These are phyloP conservation scores for Aspergillus tamarii DNA, from an alignment of 2,329 filamentous ascomycete genomes.

Conservation along the genomic window DNA sequence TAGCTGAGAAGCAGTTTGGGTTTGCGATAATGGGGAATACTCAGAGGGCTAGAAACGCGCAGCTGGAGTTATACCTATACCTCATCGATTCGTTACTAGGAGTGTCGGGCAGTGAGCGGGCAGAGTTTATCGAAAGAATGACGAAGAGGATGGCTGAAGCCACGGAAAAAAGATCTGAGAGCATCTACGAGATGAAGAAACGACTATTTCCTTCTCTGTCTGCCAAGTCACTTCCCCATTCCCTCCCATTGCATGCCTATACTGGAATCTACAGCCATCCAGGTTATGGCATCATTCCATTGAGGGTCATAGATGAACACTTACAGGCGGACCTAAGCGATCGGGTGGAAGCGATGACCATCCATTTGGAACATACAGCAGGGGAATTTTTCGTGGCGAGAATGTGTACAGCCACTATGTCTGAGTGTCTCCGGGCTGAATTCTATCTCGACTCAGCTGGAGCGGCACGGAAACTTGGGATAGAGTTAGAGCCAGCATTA, in stretches of 20 bases:
- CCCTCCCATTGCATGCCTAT: conserved; percentile 20
- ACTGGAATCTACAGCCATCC: conserved; percentile 22
- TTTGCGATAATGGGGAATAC: conserved; percentile 31
- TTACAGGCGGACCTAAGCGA: conserved; percentile 19
- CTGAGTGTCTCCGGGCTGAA: conserved; percentile 9
- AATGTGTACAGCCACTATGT: neutral
- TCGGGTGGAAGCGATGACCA: conserved; percentile 6
- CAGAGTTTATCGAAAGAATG: conserved; percentile 8
- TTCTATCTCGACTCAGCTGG: conserved; percentile 21
- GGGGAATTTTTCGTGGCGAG: conserved; percentile 25
- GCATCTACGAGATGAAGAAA: conserved; percentile 5
- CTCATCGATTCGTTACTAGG: conserved; percentile 21
- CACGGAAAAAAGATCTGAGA: neutral
- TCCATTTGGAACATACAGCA: conserved; percentile 21
- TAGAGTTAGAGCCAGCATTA: conserved; percentile 20
- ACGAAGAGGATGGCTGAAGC: neutral
- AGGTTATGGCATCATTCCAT: conserved; percentile 7
- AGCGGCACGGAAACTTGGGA: conserved; percentile 9
- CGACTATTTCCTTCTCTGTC: conserved; percentile 19
- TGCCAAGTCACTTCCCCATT: conserved; percentile 11
- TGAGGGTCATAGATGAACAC: conserved; percentile 6
- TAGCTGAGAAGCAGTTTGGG: conserved; percentile 26
- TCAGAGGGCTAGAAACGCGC: conserved; percentile 10
- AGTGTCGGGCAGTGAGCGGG: conserved; percentile 11
- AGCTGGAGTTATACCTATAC: conserved; percentile 19